Percentiles rank a stretch among this genome's conserved stretches.
Conservation (phyloP, 208 protist species). For the Wallacemonas sp. region DNA sequence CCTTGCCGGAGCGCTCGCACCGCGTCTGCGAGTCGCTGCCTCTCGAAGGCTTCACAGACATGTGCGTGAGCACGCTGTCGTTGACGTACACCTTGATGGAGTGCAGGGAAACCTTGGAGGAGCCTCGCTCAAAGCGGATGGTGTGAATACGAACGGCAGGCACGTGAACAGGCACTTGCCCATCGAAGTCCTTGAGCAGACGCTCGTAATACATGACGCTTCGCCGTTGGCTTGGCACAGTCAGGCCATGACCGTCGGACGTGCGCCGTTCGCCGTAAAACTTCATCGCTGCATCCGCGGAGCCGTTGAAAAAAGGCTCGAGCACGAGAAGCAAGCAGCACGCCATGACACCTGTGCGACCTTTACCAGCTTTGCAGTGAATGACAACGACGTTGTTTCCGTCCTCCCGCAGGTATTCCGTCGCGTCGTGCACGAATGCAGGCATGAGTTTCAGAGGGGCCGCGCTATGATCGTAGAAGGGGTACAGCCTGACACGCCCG, state of each 20-base stretch:
- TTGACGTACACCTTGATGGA: slow-evolving; percentile 23
- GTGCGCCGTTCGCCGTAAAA: slow-evolving; percentile 83
- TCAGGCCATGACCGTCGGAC: slow-evolving; percentile 83
- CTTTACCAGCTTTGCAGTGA: slow-evolving; percentile 97
- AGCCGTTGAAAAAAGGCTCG: slow-evolving; percentile 37
- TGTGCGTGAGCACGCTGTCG: slow-evolving; percentile 5
- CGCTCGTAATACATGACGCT: slow-evolving; percentile 75
- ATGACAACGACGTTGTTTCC: slow-evolving; percentile 85
- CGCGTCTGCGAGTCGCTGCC: background rate
- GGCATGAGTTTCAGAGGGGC: slow-evolving; percentile 85
- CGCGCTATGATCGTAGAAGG: slow-evolving; percentile 95
- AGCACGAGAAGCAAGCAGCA: slow-evolving; percentile 69
- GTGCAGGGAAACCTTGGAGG: slow-evolving; percentile 26
- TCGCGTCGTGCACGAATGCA: slow-evolving; percentile 45
- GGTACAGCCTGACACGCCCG: slow-evolving; percentile 65
- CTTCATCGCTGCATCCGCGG: slow-evolving; percentile 57
- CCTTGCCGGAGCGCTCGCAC: slow-evolving; percentile 1
- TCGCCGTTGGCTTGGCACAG: slow-evolving; percentile 79
- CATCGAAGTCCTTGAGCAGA: slow-evolving; percentile 38
- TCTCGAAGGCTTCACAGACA: slow-evolving; percentile 3
- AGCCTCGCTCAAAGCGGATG: slow-evolving; percentile 29
- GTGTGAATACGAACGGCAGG: slow-evolving; percentile 32
- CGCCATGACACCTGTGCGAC: slow-evolving; percentile 95
- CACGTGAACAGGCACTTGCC: slow-evolving; percentile 35
- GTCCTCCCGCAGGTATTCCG: slow-evolving; percentile 42